Base-by-base conservation (phyloP, 106 monocot species). In the Hemerocallis citrina region DNA sequence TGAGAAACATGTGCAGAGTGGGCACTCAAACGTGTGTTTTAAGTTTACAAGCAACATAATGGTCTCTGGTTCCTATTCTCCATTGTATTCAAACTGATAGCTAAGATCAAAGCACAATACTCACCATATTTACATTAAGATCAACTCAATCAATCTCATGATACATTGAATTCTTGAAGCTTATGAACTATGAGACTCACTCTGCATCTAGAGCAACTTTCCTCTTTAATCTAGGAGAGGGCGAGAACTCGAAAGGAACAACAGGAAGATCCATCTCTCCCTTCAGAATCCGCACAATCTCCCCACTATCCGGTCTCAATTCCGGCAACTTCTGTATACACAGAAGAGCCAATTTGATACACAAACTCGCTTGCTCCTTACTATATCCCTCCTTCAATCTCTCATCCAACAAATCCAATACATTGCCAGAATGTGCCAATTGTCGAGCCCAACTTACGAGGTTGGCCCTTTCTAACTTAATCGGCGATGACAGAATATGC, bases 301-400 rank as follows among this genome's bases (percentile, higher is more conserved):
- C 84, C 4, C 70, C 67, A 33, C 80, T 79, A n/a, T 86, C 81
- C 8, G 89, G 89, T 42, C 89, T 57, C 74, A 78, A 37, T 63
- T 94, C 89, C 5, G 94, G 94, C 35, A 58, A 16, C 57, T 77
- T 82, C 77, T 94, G 89, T 73, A 89, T 60, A 65, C 89, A 94
- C 29, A 78, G 47, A n/a, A 92, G 71, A 19, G 89, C 94, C 62
- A 94, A 58, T 17, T 81, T 74, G 36, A 89, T 69, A 48, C 94
- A 94, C 6, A 80, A 60, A 4, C 33, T 56, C 5, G 78, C 85
- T 60, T 89, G 72, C 27, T 94, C 80, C 61, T 73, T 83, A 52
- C 78, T 45, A 25, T 61, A 94, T 0, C 27, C 67, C 25, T 62
- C 71, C 35, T 70, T 70, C 61, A 95, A 56, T 33, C 70, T 77